These are phyloP conservation scores for Phytophthora nicotianae DNA, from an alignment of 352 stramenopile genomes.

Conservation along the genomic window DNA sequence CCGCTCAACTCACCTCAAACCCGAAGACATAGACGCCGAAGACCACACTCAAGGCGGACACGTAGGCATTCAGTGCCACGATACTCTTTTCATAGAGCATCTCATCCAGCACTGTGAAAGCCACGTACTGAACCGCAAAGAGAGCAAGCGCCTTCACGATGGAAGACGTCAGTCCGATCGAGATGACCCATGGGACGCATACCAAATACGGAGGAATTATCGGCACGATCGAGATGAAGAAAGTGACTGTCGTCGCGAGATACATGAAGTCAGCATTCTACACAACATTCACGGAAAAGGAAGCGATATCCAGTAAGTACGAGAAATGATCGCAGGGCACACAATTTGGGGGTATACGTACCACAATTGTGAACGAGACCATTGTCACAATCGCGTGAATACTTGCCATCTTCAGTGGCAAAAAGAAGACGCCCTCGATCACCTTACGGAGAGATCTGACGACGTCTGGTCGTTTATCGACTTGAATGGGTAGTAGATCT, in stretches of 20 bases:
- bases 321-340: background rate
- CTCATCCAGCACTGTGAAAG: slow-evolving; percentile 84
- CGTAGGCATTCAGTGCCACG: slow-evolving; percentile 84
- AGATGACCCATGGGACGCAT: slow-evolving; percentile 83
- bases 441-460: slow-evolving; percentile 75
- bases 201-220: slow-evolving; percentile 89
- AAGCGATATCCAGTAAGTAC: background rate
- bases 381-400: slow-evolving; percentile 89
- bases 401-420: slow-evolving; percentile 89
- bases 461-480: slow-evolving; percentile 74
- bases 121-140: slow-evolving; percentile 85
- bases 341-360: slow-evolving; percentile 33
- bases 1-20: slow-evolving; percentile 60
- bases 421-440: slow-evolving; percentile 87
- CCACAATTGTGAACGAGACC: slow-evolving; percentile 86
- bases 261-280: slow-evolving; percentile 90
- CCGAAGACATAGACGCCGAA: slow-evolving; percentile 90
- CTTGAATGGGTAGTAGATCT: slow-evolving; percentile 77
- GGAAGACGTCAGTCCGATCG: slow-evolving; percentile 78
- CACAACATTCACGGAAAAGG: slow-evolving; percentile 5
- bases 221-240: slow-evolving; percentile 89
- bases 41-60: slow-evolving; percentile 85
- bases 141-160: slow-evolving; percentile 83
- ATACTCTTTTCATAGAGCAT: slow-evolving; percentile 92
- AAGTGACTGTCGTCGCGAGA: slow-evolving; percentile 82